These are phyloP conservation scores for Trypanosoma lewisi DNA, from an alignment of 208 protist genomes.

Conservation along the genomic window DNA sequence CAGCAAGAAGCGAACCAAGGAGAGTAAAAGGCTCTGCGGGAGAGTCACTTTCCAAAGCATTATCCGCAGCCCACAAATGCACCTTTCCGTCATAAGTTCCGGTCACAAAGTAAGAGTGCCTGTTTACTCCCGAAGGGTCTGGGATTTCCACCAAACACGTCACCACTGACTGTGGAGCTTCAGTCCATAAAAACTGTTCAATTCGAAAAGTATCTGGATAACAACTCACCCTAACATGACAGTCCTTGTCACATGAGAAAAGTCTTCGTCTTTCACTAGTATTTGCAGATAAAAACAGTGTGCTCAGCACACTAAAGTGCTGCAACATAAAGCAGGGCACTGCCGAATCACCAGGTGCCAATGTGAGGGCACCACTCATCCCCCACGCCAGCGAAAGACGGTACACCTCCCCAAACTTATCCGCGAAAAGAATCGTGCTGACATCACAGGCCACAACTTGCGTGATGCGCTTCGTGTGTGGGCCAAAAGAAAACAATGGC, in stretches of 20 bases:
- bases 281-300: constrained; percentile 48
- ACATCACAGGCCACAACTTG: constrained; percentile 51
- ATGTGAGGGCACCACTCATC: constrained; percentile 42
- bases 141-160: constrained; percentile 73
- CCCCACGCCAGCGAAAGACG: constrained; percentile 57
- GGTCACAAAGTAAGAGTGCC: constrained; percentile 61
- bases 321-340: constrained; percentile 60
- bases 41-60: constrained; percentile 42
- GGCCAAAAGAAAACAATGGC: constrained; percentile 65
- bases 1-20: constrained; percentile 28
- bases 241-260: constrained; percentile 84
- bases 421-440: constrained; percentile 73
- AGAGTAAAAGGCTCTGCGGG: constrained; percentile 30
- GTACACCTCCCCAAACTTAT: constrained; percentile 90
- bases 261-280: constrained; percentile 39
- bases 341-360: neutral
- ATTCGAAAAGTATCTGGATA: constrained; percentile 79
- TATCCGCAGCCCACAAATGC: constrained; percentile 75
- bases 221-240: constrained; percentile 72
- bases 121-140: constrained; percentile 13
- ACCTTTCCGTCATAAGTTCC: constrained; percentile 58
- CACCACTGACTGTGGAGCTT: constrained; percentile 44
- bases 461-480: constrained; percentile 83
- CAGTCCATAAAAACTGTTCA: constrained; percentile 82
- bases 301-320: constrained; percentile 83